These are phyloP conservation scores for Pseudocercospora musae DNA, from an alignment of 2,329 filamentous ascomycete genomes.

Conservation along the genomic window DNA sequence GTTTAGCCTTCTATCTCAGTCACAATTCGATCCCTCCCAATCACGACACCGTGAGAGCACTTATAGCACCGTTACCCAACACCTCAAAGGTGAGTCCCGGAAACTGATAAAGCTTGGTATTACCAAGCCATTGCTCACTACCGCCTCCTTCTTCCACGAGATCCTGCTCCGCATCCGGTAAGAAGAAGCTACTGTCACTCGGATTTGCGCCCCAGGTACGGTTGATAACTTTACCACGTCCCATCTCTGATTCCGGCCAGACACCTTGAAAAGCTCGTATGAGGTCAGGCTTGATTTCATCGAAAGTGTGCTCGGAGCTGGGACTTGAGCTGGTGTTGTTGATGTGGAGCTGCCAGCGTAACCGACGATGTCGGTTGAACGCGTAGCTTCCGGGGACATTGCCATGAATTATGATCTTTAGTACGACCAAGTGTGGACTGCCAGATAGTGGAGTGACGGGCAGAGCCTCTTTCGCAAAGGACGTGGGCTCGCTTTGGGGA, in stretches of 20 bases:
- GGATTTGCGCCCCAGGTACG: constrained; percentile 35
- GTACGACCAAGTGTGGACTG: constrained; percentile 66
- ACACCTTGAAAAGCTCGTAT: constrained; percentile 48
- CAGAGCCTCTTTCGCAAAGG: constrained; percentile 4
- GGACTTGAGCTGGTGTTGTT: constrained; percentile 47
- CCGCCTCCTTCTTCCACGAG: constrained; percentile 41
- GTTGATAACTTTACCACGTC: constrained; percentile 38
- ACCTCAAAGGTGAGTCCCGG: constrained; percentile 95
- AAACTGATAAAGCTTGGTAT: constrained; percentile 88
- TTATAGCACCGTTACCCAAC: constrained; percentile 84
- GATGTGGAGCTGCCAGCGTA: constrained; percentile 69
- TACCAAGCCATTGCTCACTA: constrained; percentile 57
- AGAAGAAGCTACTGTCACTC: constrained; percentile 35
- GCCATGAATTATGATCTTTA: constrained; percentile 88
- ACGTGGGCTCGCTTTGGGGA: constrained; percentile 52
- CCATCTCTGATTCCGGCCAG: constrained; percentile 52
- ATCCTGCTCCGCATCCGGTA: constrained; percentile 35
- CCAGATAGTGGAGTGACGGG: constrained; percentile 23
- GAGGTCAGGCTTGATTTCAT: constrained; percentile 57
- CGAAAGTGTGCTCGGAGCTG: constrained; percentile 74
- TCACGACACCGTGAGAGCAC: constrained; percentile 64
- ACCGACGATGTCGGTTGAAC: constrained; percentile 89
- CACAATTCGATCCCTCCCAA: not conserved
- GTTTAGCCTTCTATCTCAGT: not conserved
- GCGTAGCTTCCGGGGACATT: constrained; percentile 95